Conservation (phyloP, 176 grass and related monocot species). For the Musa acuminata region DNA sequence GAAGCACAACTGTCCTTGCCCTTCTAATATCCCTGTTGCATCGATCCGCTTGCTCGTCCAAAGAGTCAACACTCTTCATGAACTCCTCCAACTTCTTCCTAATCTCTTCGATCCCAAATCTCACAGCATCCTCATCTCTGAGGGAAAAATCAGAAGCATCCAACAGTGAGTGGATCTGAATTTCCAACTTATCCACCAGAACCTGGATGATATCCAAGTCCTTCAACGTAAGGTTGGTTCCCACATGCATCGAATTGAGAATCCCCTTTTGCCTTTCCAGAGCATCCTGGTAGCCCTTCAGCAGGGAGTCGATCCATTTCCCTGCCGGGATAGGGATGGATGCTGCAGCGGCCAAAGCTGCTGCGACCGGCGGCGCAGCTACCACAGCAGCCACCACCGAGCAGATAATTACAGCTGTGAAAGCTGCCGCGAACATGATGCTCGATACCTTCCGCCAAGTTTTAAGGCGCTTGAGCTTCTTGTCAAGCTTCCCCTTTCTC, state of each 20-base stretch:
- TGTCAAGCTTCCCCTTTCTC: constrained; percentile 65
- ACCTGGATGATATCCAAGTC: constrained; percentile 72
- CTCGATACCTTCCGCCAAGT: constrained; percentile 71
- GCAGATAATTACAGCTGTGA: constrained; percentile 30
- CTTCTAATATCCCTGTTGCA: constrained; percentile 85
- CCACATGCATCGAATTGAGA: constrained; percentile 37
- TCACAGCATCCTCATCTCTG: constrained; percentile 57
- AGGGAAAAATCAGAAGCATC: constrained; percentile 53
- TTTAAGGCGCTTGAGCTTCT: constrained; percentile 65
- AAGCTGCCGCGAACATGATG: constrained; percentile 71
- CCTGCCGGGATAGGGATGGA: constrained; percentile 9
- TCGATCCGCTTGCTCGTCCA: constrained; percentile 61
- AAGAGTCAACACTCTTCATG: constrained; percentile 78
- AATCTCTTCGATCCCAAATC: constrained; percentile 64
- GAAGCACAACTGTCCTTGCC: constrained; percentile 71
- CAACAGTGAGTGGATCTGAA: constrained; percentile 44
- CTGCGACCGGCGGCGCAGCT: constrained; percentile 37
- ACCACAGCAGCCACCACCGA: constrained; percentile 25
- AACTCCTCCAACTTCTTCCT: constrained; percentile 68
- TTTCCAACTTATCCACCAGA: constrained; percentile 55
- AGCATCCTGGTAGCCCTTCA: constrained; percentile 30
- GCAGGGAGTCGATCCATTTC: constrained; percentile 36
- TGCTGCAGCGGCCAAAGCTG: constrained; percentile 65
- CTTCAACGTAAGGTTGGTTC: constrained; percentile 57
- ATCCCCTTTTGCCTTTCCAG: constrained; percentile 27